phyloP scores from a whole-genome alignment of 768 basidiomycete species.

The Leccinellum albellum region DNA sequence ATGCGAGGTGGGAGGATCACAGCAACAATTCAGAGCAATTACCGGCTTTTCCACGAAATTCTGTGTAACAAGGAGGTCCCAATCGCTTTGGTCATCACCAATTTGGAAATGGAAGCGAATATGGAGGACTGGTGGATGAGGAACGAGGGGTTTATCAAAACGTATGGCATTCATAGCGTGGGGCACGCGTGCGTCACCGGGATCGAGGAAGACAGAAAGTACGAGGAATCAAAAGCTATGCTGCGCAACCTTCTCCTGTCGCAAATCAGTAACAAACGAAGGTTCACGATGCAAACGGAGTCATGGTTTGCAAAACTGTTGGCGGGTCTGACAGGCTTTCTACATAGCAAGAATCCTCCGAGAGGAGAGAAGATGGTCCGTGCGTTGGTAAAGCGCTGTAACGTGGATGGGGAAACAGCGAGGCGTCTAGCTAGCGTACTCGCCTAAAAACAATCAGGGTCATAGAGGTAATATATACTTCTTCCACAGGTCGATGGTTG shows the following conservation, averaged over 20 bases:
- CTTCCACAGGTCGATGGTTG: background rate
- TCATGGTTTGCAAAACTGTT: slow-evolving; percentile 24
- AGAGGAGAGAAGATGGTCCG: slow-evolving; percentile 25
- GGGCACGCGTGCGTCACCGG: slow-evolving; percentile 44
- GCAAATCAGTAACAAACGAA: slow-evolving; percentile 8
- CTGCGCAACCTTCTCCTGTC: slow-evolving; percentile 20
- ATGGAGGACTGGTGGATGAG: slow-evolving; percentile 37
- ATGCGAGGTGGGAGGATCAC: slow-evolving; percentile 34
- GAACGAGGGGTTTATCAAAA: slow-evolving; percentile 24
- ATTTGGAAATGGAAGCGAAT: slow-evolving; percentile 34
- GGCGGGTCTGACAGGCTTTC: slow-evolving; percentile 17
- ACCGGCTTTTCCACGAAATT: slow-evolving; percentile 37
- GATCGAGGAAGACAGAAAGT: slow-evolving; percentile 32
- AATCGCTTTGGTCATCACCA: slow-evolving; percentile 37
- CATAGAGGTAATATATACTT: background rate
- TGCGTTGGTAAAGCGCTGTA: slow-evolving; percentile 25
- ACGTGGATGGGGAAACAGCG: slow-evolving; percentile 27
- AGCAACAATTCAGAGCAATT: slow-evolving; percentile 33
- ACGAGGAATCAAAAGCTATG: slow-evolving; percentile 29
- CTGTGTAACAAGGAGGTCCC: slow-evolving; percentile 39
- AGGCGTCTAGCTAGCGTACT: slow-evolving; percentile 17
- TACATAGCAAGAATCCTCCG: slow-evolving; percentile 20
- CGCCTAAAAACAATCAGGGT: background rate
- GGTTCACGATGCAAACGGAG: slow-evolving; percentile 25
- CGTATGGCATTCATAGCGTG: slow-evolving; percentile 25